Conservation (phyloP, 73 alveolate genomes). For the Paramecium pentaurelia region DNA sequence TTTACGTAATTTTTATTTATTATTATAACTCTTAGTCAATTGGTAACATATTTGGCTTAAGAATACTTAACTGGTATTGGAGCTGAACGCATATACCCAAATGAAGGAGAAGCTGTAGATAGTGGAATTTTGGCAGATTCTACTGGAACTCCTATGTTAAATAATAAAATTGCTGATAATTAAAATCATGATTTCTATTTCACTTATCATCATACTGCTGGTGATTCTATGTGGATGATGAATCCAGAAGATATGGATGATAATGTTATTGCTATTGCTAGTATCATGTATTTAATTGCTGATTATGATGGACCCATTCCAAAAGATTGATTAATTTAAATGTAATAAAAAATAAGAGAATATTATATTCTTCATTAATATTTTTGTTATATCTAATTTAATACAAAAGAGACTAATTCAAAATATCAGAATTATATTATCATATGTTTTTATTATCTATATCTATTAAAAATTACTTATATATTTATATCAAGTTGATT, state of each 20-base stretch:
- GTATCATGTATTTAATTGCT: conserved; percentile 45
- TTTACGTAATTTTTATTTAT: background rate
- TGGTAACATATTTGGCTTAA: conserved; percentile 10
- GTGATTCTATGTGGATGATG: conserved; percentile 62
- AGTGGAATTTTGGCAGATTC: background rate
- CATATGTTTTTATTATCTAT: no score
- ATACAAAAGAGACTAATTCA: no score
- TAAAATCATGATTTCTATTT: conserved; percentile 51
- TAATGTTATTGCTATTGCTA: conserved; percentile 60
- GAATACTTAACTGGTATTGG: background rate
- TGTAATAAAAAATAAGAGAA: background rate
- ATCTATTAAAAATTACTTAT: no score
- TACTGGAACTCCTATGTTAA: conserved; percentile 50
- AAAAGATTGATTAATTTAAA: background rate
- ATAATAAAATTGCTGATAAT: conserved; percentile 14
- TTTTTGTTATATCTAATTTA: no score
- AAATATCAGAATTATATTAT: no score
- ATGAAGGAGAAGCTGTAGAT: background rate
- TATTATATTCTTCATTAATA: no score
- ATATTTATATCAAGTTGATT: no score
- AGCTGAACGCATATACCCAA: background rate
- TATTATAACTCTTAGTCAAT: background rate
- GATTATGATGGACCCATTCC: background rate
- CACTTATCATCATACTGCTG: conserved; percentile 61
- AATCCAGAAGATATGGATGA: conserved; percentile 59